Evolutionary conservation across 805 yeast genomes (phyloP).

Genomic region (Candida adriatica): DNA sequence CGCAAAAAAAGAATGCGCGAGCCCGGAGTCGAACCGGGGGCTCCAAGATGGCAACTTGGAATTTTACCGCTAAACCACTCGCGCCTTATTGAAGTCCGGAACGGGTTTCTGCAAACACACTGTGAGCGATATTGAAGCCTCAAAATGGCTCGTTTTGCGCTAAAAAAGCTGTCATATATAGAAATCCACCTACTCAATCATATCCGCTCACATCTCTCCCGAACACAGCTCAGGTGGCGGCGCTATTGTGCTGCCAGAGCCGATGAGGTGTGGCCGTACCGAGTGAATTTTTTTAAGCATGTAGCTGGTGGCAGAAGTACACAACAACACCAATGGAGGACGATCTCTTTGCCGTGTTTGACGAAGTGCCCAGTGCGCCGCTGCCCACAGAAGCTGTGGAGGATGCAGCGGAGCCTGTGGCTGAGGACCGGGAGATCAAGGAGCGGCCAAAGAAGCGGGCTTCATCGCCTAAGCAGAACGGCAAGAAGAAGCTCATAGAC

Average conservation of each 20-base stretch:
- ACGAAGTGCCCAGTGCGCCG: constrained; percentile 41
- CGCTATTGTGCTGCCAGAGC: no score
- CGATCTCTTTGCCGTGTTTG: constrained; percentile 58
- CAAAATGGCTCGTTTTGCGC: no score
- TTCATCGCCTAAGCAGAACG: constrained; percentile 16
- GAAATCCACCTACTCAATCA: no score
- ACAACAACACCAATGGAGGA: constrained; percentile 25
- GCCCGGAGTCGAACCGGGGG: constrained; percentile 59
- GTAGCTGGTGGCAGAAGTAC: no score
- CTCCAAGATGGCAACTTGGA: constrained; percentile 52
- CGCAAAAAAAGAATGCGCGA: constrained; percentile 39
- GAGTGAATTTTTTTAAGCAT: no score
- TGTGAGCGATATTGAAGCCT: no score
- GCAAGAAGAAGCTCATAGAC: constrained; percentile 24
- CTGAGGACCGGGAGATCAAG: constrained; percentile 8
- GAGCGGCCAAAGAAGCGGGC: constrained; percentile 19
- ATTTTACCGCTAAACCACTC: constrained; percentile 51
- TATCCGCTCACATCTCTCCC: no score
- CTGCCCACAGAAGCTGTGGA: constrained; percentile 12
- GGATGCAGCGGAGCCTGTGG: constrained; percentile 2
- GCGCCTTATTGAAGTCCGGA: no score
- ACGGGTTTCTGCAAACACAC: no score
- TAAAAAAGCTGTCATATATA: no score
- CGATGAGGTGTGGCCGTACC: no score
- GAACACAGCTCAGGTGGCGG: no score